phyloP scores from a whole-genome alignment of 495 filamentous ascomycete genomes.

The Aspergillus nanangensis region DNA sequence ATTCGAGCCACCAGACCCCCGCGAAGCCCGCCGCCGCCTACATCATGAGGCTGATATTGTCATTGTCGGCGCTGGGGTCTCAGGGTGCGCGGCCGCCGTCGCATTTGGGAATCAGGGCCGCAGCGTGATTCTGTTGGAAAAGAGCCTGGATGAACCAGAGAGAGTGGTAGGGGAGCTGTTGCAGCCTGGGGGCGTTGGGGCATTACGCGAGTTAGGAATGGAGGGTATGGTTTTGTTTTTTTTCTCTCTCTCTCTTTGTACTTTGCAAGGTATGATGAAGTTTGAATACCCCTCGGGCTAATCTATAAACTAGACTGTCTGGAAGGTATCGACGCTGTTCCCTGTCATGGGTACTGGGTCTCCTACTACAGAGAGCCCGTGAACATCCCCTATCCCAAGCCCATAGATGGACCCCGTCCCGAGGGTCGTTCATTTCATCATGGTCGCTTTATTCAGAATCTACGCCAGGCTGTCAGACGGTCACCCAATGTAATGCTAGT shows the following conservation, averaged over 20 bases:
- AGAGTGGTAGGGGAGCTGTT: background rate
- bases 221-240: background rate
- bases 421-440: slow-evolving; percentile 68
- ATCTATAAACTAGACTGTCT: no score
- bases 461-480: slow-evolving; percentile 52
- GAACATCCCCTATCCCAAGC: background rate
- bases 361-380: background rate
- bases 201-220: background rate
- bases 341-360: background rate
- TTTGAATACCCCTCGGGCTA: no score
- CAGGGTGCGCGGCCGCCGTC: background rate
- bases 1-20: no score
- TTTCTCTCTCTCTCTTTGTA: background rate
- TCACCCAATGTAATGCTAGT: slow-evolving; percentile 60
- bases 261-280: no score
- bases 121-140: background rate
- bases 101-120: background rate
- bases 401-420: slow-evolving; percentile 18
- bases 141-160: background rate
- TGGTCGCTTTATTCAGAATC: slow-evolving; percentile 62
- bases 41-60: background rate
- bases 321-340: background rate
- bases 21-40: no score
- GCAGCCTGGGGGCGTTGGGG: background rate
- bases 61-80: background rate